Conservation (phyloP, 495 filamentous ascomycete genomes). For the Tuber microsphaerosporum region DNA sequence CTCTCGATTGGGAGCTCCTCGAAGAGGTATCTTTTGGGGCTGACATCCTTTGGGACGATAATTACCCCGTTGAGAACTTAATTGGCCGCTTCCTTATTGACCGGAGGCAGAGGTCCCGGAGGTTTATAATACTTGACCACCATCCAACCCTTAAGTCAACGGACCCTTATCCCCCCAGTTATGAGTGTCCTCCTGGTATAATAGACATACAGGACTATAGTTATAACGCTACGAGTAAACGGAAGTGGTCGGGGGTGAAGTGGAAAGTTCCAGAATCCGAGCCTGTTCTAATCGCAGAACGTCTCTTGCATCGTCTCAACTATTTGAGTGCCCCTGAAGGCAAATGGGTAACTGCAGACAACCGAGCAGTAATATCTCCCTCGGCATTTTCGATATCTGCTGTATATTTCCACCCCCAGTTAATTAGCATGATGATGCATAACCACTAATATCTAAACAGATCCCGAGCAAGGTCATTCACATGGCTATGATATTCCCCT, state of each 20-base stretch:
- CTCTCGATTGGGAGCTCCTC: constrained; percentile 65
- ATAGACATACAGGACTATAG: constrained; percentile 61
- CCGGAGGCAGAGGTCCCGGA: constrained; percentile 61
- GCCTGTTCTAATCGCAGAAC: constrained; percentile 68
- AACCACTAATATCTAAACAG: constrained; percentile 44
- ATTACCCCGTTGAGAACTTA: constrained; percentile 54
- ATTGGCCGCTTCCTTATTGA: constrained; percentile 64
- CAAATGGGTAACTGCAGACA: constrained; percentile 47
- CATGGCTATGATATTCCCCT: constrained; percentile 67
- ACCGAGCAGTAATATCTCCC: constrained; percentile 50
- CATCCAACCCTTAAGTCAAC: constrained; percentile 46
- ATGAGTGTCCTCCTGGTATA: constrained; percentile 50
- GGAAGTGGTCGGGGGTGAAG: constrained; percentile 31
- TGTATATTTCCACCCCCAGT: constrained; percentile 48
- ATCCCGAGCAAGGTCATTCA: constrained; percentile 58
- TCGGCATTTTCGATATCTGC: constrained; percentile 65
- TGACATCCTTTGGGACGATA: constrained; percentile 52
- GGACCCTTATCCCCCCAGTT: constrained; percentile 52
- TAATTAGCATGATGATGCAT: constrained; percentile 14
- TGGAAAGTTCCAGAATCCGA: constrained; percentile 47
- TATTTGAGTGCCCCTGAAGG: constrained; percentile 60
- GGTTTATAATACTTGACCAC: constrained; percentile 47
- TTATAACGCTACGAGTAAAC: constrained; percentile 34
- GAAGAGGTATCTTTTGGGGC: constrained; percentile 44
- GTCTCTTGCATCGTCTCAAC: constrained; percentile 69